A percentile compares a stretch with the other conserved stretches of the same genome.
These are phyloP conservation scores for Populus euphratica DNA, from an alignment of 345 rosid genomes.

Conservation along the genomic window DNA sequence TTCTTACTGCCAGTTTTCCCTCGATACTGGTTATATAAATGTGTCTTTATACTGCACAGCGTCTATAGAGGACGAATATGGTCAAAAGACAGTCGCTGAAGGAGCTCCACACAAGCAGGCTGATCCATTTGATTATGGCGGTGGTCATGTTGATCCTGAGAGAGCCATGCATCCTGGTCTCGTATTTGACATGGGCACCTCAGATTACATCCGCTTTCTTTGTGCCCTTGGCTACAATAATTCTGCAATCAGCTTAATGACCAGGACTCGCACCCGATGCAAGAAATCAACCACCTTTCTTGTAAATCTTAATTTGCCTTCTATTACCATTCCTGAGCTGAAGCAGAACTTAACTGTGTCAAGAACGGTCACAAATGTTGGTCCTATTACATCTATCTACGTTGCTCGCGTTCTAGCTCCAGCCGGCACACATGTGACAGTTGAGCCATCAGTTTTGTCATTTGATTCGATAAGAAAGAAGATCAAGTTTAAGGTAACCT, in stretches of 20 bases:
- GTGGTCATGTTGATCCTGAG: slow-evolving; percentile 58
- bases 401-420: slow-evolving; percentile 47
- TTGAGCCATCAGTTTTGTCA: slow-evolving; percentile 47
- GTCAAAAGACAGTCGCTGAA: slow-evolving; percentile 41
- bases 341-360: slow-evolving; percentile 38
- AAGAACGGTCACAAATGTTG: slow-evolving; percentile 70
- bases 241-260: slow-evolving; percentile 48
- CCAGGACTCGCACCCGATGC: slow-evolving; percentile 38
- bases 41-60: slow-evolving; percentile 30
- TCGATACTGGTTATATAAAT: background rate
- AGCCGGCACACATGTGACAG: slow-evolving; percentile 39
- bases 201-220: slow-evolving; percentile 52
- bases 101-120: slow-evolving; percentile 59
- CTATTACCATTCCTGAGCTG: slow-evolving; percentile 61
- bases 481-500: slow-evolving; percentile 42
- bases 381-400: slow-evolving; percentile 46
- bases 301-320: slow-evolving; percentile 56
- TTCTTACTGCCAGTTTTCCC: background rate
- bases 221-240: slow-evolving; percentile 56
- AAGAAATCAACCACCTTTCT: slow-evolving; percentile 37
- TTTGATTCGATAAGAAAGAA: slow-evolving; percentile 44
- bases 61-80: slow-evolving; percentile 40
- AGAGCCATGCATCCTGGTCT: slow-evolving; percentile 56
- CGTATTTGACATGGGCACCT: slow-evolving; percentile 41
- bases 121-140: slow-evolving; percentile 64